Evolutionary conservation across 352 stramenopile species (phyloP).

Genomic region (Blastocystis hominis): DNA sequence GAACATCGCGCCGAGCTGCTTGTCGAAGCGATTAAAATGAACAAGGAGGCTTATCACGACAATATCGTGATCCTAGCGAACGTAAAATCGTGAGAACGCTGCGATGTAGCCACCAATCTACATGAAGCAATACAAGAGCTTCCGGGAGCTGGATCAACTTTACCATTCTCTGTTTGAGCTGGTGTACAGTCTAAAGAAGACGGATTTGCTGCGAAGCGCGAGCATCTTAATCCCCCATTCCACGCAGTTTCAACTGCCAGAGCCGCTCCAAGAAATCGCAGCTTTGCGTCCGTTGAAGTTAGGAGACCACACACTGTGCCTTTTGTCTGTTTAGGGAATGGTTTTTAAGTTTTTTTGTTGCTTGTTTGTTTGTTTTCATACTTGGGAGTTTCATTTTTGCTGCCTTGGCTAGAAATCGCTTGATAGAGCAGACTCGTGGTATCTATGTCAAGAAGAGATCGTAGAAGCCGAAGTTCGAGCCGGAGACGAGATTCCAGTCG

Average conservation of each 20-base stretch:
- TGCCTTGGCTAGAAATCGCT: not conserved
- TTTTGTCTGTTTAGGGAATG: constrained; percentile 47
- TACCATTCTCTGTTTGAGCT: constrained; percentile 35
- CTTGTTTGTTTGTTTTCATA: not conserved
- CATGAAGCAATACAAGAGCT: not conserved
- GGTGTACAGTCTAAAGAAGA: constrained; percentile 51
- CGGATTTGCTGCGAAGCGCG: constrained; percentile 11
- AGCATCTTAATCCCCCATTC: constrained; percentile 36
- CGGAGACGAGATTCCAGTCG: not conserved
- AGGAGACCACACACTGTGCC: constrained; percentile 30
- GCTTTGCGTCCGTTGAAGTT: constrained; percentile 17
- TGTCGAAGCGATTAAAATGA: not conserved
- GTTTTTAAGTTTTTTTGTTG: not conserved
- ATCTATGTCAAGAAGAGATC: not conserved
- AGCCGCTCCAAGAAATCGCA: not conserved
- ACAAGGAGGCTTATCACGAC: not conserved
- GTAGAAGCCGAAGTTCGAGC: not conserved
- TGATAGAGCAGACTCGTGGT: not conserved
- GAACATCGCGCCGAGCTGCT: not conserved
- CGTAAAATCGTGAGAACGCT: not conserved
- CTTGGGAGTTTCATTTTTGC: not conserved
- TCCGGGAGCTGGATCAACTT: constrained; percentile 16
- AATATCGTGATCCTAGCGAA: constrained; percentile 50
- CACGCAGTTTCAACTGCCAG: constrained; percentile 38
- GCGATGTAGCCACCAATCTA: constrained; percentile 39